Conservation (phyloP, 75 land plant genomes). For the Cupressus sempervirens region DNA sequence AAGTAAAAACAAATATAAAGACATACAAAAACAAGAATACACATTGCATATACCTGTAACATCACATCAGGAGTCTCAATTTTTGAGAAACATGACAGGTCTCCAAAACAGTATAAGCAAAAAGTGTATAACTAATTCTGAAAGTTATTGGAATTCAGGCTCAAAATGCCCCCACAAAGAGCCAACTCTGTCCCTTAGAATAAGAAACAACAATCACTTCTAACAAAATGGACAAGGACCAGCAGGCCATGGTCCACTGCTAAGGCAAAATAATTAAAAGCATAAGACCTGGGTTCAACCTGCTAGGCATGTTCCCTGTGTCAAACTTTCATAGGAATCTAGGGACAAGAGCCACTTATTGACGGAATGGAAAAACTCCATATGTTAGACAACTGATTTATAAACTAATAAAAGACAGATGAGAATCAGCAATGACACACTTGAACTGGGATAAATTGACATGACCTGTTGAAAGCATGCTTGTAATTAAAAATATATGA, state of each 20-base stretch:
- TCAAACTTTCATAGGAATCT: not conserved
- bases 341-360: not conserved
- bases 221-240: not conserved
- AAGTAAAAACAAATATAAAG: not conserved
- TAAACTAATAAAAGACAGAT: not conserved
- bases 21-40: not conserved
- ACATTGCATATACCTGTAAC: not conserved
- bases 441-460: not conserved
- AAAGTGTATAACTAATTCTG: not conserved
- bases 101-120: not conserved
- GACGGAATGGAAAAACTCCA: not conserved
- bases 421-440: not conserved
- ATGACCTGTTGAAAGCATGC: not conserved
- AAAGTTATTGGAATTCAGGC: not conserved
- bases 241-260: not conserved
- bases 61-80: not conserved
- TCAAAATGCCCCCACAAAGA: not conserved
- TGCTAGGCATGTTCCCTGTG: not conserved
- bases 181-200: not conserved
- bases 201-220: not conserved
- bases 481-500: not conserved
- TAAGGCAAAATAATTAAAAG: not conserved
- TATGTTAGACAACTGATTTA: not conserved
- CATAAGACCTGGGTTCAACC: not conserved
- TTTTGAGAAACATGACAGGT: not conserved